These are phyloP conservation scores for Neurospora cerealis DNA, from an alignment of 495 filamentous ascomycete genomes.

Conservation along the genomic window DNA sequence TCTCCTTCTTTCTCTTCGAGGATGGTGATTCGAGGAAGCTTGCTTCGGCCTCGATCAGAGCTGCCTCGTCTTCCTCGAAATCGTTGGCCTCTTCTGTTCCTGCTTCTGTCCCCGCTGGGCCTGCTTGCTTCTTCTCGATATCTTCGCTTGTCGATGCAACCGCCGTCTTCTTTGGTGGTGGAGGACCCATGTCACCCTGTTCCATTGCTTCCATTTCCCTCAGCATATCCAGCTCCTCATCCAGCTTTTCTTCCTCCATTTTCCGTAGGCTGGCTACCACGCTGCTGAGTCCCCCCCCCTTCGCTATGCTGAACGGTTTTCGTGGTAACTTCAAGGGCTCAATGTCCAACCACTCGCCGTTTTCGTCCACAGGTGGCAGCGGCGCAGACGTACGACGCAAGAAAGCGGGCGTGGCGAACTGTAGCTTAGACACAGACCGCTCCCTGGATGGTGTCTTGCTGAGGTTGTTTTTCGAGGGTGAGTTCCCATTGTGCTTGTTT, in stretches of 20 bases:
- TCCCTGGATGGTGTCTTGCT: slow-evolving; percentile 10
- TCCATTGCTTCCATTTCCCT: slow-evolving; percentile 62
- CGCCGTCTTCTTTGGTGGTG: neutral
- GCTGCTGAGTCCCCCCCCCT: slow-evolving; percentile 64
- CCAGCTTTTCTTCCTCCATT: slow-evolving; percentile 65
- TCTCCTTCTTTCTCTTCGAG: slow-evolving; percentile 40
- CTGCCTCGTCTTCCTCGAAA: neutral
- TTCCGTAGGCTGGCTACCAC: slow-evolving; percentile 68
- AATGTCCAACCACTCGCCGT: slow-evolving; percentile 31
- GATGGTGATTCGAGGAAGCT: neutral
- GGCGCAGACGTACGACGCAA: slow-evolving; percentile 46
- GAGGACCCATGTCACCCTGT: slow-evolving; percentile 8
- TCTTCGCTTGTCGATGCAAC: neutral
- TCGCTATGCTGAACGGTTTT: slow-evolving; percentile 35
- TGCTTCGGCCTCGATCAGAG: neutral
- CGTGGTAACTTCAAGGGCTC: slow-evolving; percentile 47
- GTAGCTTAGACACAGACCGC: slow-evolving; percentile 35
- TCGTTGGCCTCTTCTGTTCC: neutral
- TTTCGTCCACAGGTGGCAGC: slow-evolving; percentile 35
- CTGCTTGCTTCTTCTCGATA: slow-evolving; percentile 18
- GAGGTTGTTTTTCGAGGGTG: slow-evolving; percentile 32
- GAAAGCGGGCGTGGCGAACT: slow-evolving; percentile 64
- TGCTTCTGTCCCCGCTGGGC: neutral
- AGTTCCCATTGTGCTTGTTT: slow-evolving; percentile 23
- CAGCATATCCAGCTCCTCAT: slow-evolving; percentile 76